phyloP scores from a whole-genome alignment of 2,329 filamentous ascomycete genomes.

The Zarea fungicola region DNA sequence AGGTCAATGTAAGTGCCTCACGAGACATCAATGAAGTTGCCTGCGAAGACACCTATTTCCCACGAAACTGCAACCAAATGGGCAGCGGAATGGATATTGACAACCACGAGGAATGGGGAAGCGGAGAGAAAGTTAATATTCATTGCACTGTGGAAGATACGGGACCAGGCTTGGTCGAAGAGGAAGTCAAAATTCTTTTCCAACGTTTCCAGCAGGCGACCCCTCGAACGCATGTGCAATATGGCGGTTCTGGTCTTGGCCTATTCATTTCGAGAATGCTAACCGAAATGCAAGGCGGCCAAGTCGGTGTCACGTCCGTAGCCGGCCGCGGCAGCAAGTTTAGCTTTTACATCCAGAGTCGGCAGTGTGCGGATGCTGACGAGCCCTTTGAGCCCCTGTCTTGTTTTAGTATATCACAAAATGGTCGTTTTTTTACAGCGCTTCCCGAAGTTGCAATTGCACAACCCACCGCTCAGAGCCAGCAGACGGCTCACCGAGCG shows the following conservation, averaged over 20 bases:
- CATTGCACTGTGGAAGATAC: constrained; percentile 69
- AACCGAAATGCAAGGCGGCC: constrained; percentile 71
- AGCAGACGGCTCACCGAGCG: not conserved
- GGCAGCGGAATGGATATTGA: constrained; percentile 36
- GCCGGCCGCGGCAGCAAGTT: constrained; percentile 68
- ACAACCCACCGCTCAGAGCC: not conserved
- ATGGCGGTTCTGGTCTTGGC: constrained; percentile 64
- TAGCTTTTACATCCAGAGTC: constrained; percentile 69
- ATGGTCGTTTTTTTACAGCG: constrained; percentile 10
- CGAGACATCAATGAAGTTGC: constrained; percentile 40
- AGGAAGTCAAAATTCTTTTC: constrained; percentile 63
- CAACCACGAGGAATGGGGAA: constrained; percentile 62
- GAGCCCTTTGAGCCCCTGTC: constrained; percentile 32
- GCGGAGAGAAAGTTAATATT: constrained; percentile 65
- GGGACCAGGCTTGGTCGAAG: constrained; percentile 58
- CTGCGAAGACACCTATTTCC: constrained; percentile 41
- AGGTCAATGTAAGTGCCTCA: constrained; percentile 61
- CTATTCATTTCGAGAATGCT: constrained; percentile 73
- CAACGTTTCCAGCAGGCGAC: constrained; percentile 64
- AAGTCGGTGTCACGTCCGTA: constrained; percentile 66
- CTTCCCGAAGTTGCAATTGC: constrained; percentile 7
- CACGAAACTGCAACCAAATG: constrained; percentile 36
- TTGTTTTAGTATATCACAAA: constrained; percentile 23
- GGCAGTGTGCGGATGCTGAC: constrained; percentile 44
- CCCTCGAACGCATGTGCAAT: constrained; percentile 65